phyloP scores from a whole-genome alignment of 2,329 filamentous ascomycete species.

The Penicillium sp. region DNA sequence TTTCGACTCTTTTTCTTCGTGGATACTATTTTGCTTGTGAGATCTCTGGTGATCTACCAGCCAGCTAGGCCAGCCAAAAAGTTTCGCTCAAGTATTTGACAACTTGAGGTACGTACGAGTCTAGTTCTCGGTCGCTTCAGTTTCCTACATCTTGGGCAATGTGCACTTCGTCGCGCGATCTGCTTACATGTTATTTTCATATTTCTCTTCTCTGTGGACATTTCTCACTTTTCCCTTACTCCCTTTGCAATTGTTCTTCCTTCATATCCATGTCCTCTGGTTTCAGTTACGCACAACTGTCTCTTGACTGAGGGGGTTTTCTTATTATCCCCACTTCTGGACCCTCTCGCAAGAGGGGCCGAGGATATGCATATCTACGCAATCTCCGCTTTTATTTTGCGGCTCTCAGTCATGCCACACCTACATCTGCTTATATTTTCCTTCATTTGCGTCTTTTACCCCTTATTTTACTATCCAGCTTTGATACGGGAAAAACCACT shows the following conservation, averaged over 20 bases:
- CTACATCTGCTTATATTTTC: neutral
- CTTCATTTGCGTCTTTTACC: neutral
- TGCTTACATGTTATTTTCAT: too few relatives aligned
- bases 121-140: neutral
- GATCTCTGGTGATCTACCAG: neutral
- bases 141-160: neutral
- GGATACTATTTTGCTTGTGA: neutral
- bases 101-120: neutral
- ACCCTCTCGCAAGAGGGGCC: conserved; percentile 3
- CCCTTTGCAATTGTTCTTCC: neutral
- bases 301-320: neutral
- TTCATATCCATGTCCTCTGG: neutral
- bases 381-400: conserved; percentile 1
- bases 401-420: conserved; percentile 1
- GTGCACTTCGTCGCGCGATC: neutral
- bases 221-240: neutral
- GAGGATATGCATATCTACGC: conserved; percentile 1
- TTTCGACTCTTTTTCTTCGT: neutral
- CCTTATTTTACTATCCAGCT: neutral
- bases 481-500: neutral
- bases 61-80: neutral
- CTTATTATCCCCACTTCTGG: neutral
- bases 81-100: neutral
- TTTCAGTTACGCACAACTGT: neutral
- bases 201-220: neutral